A percentile compares a stretch with the other conserved stretches of the same genome.
Conservation (phyloP, 352 stramenopile species). For the Globisporangium polare region DNA sequence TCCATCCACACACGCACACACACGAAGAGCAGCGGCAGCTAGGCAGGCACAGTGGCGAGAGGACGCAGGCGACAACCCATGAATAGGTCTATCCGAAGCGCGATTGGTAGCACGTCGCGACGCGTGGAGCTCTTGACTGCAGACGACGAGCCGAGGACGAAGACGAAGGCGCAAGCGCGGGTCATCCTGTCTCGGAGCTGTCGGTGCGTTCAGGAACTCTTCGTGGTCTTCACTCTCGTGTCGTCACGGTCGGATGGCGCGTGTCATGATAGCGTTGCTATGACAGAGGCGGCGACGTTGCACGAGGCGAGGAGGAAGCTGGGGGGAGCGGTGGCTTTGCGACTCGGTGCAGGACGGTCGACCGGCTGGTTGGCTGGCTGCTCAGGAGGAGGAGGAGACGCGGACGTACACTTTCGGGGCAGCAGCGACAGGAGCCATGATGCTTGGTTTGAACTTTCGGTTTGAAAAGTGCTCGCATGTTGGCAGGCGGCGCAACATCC, state of each 20-base stretch:
- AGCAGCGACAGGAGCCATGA: conserved; percentile 66
- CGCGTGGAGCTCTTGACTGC: background rate
- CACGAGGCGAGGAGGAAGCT: conserved; percentile 2
- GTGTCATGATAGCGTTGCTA: background rate
- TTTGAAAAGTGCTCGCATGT: conserved; percentile 77
- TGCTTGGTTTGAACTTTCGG: conserved; percentile 72
- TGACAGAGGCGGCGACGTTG: background rate
- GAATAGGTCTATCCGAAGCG: conserved; percentile 18
- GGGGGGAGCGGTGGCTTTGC: background rate
- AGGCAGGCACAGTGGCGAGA: background rate
- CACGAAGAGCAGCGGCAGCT: background rate
- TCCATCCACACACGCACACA: background rate
- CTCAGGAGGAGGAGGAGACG: conserved; percentile 8
- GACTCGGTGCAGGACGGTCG: background rate
- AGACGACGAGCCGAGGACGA: background rate
- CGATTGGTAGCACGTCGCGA: conserved; percentile 9
- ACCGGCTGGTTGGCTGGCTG: background rate
- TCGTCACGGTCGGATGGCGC: background rate
- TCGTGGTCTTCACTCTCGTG: conserved; percentile 6
- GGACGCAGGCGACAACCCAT: conserved; percentile 52
- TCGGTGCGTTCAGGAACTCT: background rate
- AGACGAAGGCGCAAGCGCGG: background rate
- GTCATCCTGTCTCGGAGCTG: background rate
- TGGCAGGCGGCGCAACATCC: background rate
- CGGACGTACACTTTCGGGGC: conserved; percentile 80